These are phyloP conservation scores for Coniochaeta hoffmannii DNA, from an alignment of 2,329 filamentous ascomycete genomes.

Conservation along the genomic window DNA sequence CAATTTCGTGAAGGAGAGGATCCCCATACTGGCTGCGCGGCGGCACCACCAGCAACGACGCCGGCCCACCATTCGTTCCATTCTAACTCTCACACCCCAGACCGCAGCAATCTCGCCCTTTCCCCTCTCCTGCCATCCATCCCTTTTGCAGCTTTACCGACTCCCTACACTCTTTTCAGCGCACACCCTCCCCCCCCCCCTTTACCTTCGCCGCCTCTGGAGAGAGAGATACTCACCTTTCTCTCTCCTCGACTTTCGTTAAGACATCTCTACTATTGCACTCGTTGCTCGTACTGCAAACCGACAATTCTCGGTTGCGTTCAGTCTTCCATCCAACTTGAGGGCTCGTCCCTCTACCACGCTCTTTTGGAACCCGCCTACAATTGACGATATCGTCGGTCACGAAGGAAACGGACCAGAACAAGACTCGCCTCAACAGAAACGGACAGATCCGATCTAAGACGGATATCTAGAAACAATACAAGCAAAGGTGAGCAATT, in stretches of 20 bases:
- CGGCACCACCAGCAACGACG: too few relatives aligned
- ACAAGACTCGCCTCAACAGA: neutral
- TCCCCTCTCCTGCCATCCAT: constrained; percentile 9
- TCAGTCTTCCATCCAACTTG: constrained; percentile 39
- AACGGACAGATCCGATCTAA: neutral
- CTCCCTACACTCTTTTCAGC: constrained; percentile 1
- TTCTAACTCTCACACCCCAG: neutral
- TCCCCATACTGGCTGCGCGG: neutral
- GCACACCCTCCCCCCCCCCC: constrained; percentile 1
- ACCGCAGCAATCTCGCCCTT: neutral
- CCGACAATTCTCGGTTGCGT: neutral
- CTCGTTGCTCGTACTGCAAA: constrained; percentile 3
- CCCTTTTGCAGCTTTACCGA: neutral
- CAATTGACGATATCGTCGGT: constrained; percentile 5
- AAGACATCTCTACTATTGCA: neutral
- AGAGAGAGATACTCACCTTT: constrained; percentile 8
- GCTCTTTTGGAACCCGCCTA: constrained; percentile 38
- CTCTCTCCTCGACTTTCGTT: neutral
- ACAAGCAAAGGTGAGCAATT: neutral
- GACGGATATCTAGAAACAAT: neutral
- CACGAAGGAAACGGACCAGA: neutral
- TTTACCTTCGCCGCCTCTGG: constrained; percentile 2
- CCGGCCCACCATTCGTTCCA: neutral
- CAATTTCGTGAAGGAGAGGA: neutral
- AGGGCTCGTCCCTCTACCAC: constrained; percentile 47